Percentiles rank a stretch among this genome's conserved stretches.
phyloP scores from a whole-genome alignment of 352 stramenopile species.

The Globisporangium irregulare region DNA sequence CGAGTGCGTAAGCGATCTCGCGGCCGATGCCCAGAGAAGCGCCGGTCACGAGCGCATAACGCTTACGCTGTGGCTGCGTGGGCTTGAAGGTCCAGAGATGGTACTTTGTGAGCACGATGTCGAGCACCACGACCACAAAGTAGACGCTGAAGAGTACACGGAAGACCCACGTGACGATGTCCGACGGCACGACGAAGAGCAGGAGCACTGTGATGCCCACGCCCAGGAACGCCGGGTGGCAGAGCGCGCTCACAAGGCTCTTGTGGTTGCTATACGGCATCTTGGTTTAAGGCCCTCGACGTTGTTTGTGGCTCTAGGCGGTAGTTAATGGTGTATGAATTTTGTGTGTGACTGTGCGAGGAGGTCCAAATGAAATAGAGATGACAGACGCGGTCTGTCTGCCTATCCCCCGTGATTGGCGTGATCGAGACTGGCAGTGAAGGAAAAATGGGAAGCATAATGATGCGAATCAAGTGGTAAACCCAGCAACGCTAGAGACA shows the following conservation, averaged over 20 bases:
- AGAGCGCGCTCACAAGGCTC: conserved; percentile 22
- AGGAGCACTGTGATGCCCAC: conserved; percentile 9
- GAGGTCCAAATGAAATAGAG: too few relatives aligned
- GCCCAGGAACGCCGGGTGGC: conserved; percentile 24
- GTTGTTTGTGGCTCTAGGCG: too few relatives aligned
- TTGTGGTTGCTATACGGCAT: conserved; percentile 5
- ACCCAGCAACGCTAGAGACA: not conserved
- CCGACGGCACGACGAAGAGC: conserved; percentile 28
- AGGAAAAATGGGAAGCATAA: not conserved
- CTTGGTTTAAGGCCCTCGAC: not conserved
- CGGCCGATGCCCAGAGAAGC: conserved; percentile 68
- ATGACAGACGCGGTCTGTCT: too few relatives aligned
- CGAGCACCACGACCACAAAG: conserved; percentile 52
- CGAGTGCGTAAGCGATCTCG: conserved; percentile 78
- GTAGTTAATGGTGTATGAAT: too few relatives aligned
- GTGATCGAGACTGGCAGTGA: not conserved
- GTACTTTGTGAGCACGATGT: conserved; percentile 35
- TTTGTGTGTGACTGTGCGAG: not conserved
- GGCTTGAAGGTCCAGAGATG: conserved; percentile 60
- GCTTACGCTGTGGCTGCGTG: conserved; percentile 43
- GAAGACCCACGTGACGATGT: not conserved
- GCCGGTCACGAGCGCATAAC: conserved; percentile 74
- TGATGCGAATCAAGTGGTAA: not conserved
- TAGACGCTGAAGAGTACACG: conserved; percentile 40
- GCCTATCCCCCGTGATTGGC: not conserved